Evolutionary conservation across 2,329 filamentous ascomycete species (phyloP), one percentile per base, ranked within the genome.

Genomic region (Fusarium albosuccineum): DNA sequence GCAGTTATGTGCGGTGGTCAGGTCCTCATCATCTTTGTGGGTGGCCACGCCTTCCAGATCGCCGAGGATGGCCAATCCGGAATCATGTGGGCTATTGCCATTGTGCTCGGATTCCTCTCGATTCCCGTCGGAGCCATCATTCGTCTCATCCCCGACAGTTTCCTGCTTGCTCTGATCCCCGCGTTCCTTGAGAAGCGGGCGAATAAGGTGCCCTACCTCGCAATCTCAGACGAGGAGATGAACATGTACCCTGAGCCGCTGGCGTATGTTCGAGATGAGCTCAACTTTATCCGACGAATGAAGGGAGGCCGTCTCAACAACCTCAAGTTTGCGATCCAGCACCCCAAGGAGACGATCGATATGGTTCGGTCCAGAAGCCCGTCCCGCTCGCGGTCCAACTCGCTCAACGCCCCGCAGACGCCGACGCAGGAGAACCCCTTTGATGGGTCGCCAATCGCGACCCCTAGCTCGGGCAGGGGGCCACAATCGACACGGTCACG

Each of bases 1-100:
- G 75, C 85, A 62, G 85, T 97, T 77, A 97, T 98, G 91, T 89
- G 95, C 70, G 94, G 89, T 67, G 93, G 92, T 22, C 95, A 98
- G 77, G 83, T 96, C 27, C 86, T 97, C 79, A 98, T 98, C 76
- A 87, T 97, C 73, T 96, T 92, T 73, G 87, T 97, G 51, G 95
- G 95, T 67, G 92, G 93, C 33, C 81, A 83, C 9, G 93, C 94
- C 2, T 97, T 98, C 83, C 87, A 87, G 50, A 93, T 97, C 63
- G 85, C 84, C 2, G 64, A 76, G 1, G 81, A 83, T 1, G 84
- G 79, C 9, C 84, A 97, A 69, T 89, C 89, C 16, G 87, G 86
- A n/a, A 81, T 85, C 11, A 91, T 97, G 76, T 98, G 95, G 96
- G 94, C 84, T 8, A 91, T 96, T 70, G 97, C 94, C 8, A 86